Conservation (phyloP, 2,329 filamentous ascomycete genomes). For the Epichloe festucae region DNA sequence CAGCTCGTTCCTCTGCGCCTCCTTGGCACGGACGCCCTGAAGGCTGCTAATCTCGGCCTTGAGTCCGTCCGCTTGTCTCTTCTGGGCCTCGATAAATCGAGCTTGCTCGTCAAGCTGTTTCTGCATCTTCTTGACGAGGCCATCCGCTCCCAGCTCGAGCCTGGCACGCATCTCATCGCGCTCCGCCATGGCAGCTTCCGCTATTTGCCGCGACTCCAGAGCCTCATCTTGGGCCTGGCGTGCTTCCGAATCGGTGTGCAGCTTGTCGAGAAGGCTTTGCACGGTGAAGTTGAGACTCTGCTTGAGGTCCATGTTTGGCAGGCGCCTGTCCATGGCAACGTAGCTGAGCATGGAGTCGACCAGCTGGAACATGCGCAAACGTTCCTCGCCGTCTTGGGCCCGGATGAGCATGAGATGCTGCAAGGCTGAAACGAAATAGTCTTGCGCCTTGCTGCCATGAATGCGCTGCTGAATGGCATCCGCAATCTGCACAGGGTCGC, state of each 20-base stretch:
- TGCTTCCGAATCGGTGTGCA: slow-evolving; percentile 93
- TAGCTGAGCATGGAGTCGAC: slow-evolving; percentile 99
- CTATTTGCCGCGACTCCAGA: slow-evolving; percentile 78
- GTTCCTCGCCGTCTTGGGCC: slow-evolving; percentile 83
- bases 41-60: slow-evolving; percentile 83
- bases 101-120: slow-evolving; percentile 88
- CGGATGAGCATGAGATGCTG: slow-evolving; percentile 90
- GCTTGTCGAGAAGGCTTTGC: slow-evolving; percentile 83
- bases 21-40: slow-evolving; percentile 74
- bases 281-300: slow-evolving; percentile 97
- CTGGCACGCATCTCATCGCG: slow-evolving; percentile 86
- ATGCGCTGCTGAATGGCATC: slow-evolving; percentile 85
- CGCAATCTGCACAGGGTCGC: slow-evolving; percentile 82
- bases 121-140: slow-evolving; percentile 82
- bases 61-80: slow-evolving; percentile 71
- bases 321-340: slow-evolving; percentile 89
- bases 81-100: slow-evolving; percentile 79
- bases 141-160: slow-evolving; percentile 83
- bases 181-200: slow-evolving; percentile 90
- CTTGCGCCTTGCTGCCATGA: slow-evolving; percentile 70
- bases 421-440: slow-evolving; percentile 91
- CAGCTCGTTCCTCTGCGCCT: slow-evolving; percentile 86
- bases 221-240: slow-evolving; percentile 86
- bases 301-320: slow-evolving; percentile 96
- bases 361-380: slow-evolving; percentile 89